These are phyloP conservation scores for Pholiota microspora DNA, from an alignment of 768 basidiomycete genomes.

Conservation along the genomic window DNA sequence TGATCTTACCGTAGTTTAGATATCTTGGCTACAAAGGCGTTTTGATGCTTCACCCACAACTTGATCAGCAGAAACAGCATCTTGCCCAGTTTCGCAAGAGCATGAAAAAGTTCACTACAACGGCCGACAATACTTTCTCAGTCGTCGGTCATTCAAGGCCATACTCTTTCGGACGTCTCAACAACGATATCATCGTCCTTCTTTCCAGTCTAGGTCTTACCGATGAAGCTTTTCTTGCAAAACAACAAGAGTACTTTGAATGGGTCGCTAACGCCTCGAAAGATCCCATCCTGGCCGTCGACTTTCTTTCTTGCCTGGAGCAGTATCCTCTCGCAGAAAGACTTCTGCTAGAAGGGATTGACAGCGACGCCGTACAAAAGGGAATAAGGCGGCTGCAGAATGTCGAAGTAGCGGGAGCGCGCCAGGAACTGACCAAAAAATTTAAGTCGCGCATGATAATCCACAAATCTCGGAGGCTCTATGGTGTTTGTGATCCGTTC, in stretches of 20 bases:
- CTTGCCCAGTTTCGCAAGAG: conserved; percentile 61
- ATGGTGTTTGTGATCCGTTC: conserved; percentile 68
- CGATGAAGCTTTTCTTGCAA: conserved; percentile 48
- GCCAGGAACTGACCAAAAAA: conserved; percentile 46
- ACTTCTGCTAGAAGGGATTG: conserved; percentile 54
- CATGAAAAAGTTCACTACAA: conserved; percentile 68
- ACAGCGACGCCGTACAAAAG: conserved; percentile 36
- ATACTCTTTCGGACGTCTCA: conserved; percentile 63
- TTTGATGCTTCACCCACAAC: conserved; percentile 60
- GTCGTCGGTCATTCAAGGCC: conserved; percentile 64
- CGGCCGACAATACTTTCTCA: conserved; percentile 57
- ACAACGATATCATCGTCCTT: conserved; percentile 69
- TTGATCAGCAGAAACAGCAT: conserved; percentile 45
- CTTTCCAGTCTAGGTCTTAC: conserved; percentile 62
- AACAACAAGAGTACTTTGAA: conserved; percentile 56
- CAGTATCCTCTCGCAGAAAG: conserved; percentile 49
- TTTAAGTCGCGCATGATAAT: conserved; percentile 59
- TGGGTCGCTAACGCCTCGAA: conserved; percentile 54
- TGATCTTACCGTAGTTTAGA: too few relatives aligned
- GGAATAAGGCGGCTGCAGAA: conserved; percentile 44
- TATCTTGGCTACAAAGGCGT: conserved; percentile 76
- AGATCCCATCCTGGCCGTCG: conserved; percentile 48
- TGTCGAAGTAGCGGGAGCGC: conserved; percentile 47
- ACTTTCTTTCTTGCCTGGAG: conserved; percentile 52
- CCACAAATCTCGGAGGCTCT: conserved; percentile 59